Evolutionary conservation across 2,329 filamentous ascomycete species (phyloP).

Genomic region (Botrytis fabae): DNA sequence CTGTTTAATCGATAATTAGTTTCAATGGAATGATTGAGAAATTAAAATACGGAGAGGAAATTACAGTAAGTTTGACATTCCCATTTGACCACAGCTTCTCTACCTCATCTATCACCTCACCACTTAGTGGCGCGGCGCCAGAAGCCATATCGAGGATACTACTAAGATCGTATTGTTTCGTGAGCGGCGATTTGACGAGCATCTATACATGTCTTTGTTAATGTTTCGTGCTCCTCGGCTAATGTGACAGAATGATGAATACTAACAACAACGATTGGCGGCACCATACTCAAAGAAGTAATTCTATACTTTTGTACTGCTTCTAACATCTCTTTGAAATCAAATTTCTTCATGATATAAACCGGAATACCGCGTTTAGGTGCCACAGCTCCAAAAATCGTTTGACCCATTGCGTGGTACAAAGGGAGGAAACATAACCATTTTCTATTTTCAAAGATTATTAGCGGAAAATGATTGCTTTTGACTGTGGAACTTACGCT

Average conservation of each 20-base stretch:
- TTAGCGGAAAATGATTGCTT: slow-evolving; percentile 62
- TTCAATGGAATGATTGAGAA: neutral
- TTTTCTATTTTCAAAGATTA: slow-evolving; percentile 24
- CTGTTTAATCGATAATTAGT: slow-evolving; percentile 46
- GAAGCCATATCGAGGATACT: slow-evolving; percentile 78
- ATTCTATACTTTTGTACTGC: slow-evolving; percentile 49
- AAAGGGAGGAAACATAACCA: slow-evolving; percentile 31
- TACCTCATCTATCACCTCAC: slow-evolving; percentile 73
- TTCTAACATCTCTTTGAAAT: slow-evolving; percentile 42
- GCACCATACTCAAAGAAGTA: slow-evolving; percentile 55
- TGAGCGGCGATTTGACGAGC: slow-evolving; percentile 58
- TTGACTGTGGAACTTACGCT: slow-evolving; percentile 73
- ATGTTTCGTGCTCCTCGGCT: neutral
- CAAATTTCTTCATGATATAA: slow-evolving; percentile 59
- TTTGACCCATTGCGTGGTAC: slow-evolving; percentile 13
- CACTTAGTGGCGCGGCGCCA: slow-evolving; percentile 79
- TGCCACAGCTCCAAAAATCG: slow-evolving; percentile 50
- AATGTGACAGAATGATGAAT: neutral
- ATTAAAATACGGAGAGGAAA: neutral
- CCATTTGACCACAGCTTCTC: slow-evolving; percentile 68
- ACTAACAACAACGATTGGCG: slow-evolving; percentile 56
- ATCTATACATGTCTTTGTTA: slow-evolving; percentile 47
- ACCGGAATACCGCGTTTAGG: slow-evolving; percentile 47
- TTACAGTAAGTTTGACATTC: slow-evolving; percentile 61
- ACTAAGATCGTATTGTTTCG: slow-evolving; percentile 54